Percentiles rank a stretch among this genome's conserved stretches.
Evolutionary conservation across 2,329 filamentous ascomycete genomes (phyloP).

Genomic region (Septoria petroselini): DNA sequence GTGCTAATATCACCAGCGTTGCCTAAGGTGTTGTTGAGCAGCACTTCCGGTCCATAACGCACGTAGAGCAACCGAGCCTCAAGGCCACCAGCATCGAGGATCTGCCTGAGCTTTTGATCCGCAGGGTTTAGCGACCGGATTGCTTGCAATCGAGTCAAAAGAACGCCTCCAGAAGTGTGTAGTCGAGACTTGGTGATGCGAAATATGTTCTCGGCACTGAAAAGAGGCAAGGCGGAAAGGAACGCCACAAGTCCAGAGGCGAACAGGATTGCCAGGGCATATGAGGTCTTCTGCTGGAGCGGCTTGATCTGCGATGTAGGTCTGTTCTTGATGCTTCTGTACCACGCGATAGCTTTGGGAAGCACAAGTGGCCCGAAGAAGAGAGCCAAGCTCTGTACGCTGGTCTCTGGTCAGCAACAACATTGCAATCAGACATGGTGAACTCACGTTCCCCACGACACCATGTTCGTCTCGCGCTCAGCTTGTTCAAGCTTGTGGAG

Average conservation of each 20-base stretch:
- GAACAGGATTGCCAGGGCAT: conserved; percentile 61
- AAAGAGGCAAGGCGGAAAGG: conserved; percentile 62
- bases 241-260: conserved; percentile 53
- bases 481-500: neutral
- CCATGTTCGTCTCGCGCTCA: conserved; percentile 6
- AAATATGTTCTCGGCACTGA: conserved; percentile 81
- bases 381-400: conserved; percentile 47
- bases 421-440: neutral
- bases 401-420: conserved; percentile 21
- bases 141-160: conserved; percentile 70
- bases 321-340: conserved; percentile 53
- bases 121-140: conserved; percentile 56
- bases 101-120: conserved; percentile 65
- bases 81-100: conserved; percentile 60
- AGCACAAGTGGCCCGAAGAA: conserved; percentile 68
- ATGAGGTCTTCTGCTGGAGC: conserved; percentile 52
- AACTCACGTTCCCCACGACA: conserved; percentile 19
- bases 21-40: conserved; percentile 76
- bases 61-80: conserved; percentile 78
- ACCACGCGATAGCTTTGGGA: conserved; percentile 63
- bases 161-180: conserved; percentile 76
- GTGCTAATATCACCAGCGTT: conserved; percentile 43
- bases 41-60: conserved; percentile 70
- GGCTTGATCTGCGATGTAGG: conserved; percentile 47
- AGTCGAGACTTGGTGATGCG: conserved; percentile 71